Base-by-base conservation (phyloP, 1,284 basidiomycete genomes). In the Crepidotus sp. region DNA sequence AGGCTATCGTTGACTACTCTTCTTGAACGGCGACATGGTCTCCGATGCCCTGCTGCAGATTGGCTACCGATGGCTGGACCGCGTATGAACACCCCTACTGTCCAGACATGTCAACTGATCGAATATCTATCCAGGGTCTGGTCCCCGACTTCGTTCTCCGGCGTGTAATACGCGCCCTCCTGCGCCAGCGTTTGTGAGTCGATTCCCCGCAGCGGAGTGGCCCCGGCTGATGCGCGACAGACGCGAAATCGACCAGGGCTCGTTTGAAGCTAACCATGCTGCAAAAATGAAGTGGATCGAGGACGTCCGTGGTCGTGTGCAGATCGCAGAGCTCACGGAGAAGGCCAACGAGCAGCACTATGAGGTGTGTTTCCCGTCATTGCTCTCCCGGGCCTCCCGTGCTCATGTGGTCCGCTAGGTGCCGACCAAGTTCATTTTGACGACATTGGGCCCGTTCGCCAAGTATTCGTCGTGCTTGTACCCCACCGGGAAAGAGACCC, bases 321-420 rank as follows among this genome's bases (percentile, higher is more conserved):
- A 69, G 17, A 85, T 87, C 46, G 83, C 83, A 2, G 80, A 80
- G 53, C 66, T 77, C 11, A 73, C 80, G 6, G 73, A 78, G 26
- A 83, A 81, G 56, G 84, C 83, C 25, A 88, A 89, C 54, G 74
- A 84, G 54, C 83, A 87, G 60, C 83, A 87, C 56, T 87, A 87
- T 58, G 83, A 88, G 65, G 80, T 80, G 46, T 48, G 63, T 45
- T 19, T 17, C 31, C 11, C 26, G n/a, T 9, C 6, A 4, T 30
- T 33, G n/a, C 25, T 14, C 26, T 13, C 9, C 11, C 6, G n/a
- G 6, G 36, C 11, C 3, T 3, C 2, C 6, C 6, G 5, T 13
- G 14, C 32, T 26, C 15, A 27, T 17, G 10, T n/a, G 9, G 7
- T 6, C 11, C 27, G 11, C 6, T 48, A 80, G 77, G 77, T 86